phyloP scores from a whole-genome alignment of 2,329 filamentous ascomycete genomes.

The Gyromitra esculenta region DNA sequence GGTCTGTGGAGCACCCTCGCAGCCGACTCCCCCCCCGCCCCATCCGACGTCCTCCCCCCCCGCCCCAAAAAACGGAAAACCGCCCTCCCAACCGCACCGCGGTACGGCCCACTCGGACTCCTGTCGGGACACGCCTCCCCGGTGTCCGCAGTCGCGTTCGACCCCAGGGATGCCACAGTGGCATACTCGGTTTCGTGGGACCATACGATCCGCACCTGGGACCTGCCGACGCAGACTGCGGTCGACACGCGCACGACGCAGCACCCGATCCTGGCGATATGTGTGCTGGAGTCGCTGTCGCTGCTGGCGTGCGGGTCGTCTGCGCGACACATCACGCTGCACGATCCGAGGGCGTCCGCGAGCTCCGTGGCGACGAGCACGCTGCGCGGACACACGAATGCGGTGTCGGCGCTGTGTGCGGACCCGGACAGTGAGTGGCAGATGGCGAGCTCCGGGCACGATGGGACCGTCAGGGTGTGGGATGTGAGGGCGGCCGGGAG shows the following conservation, averaged over 20 bases:
- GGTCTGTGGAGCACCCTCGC: slow-evolving; percentile 91
- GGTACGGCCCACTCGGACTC: slow-evolving; percentile 80
- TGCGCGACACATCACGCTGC: slow-evolving; percentile 85
- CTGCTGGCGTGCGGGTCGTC: slow-evolving; percentile 65
- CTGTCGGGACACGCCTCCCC: slow-evolving; percentile 76
- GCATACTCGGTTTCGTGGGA: slow-evolving; percentile 93
- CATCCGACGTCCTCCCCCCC: slow-evolving; percentile 70
- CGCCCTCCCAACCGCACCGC: slow-evolving; percentile 68
- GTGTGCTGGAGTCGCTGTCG: slow-evolving; percentile 73
- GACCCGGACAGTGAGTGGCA: slow-evolving; percentile 77
- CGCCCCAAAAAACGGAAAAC: slow-evolving; percentile 79
- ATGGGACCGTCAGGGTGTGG: slow-evolving; percentile 93
- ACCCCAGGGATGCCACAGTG: slow-evolving; percentile 83
- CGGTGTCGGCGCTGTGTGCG: slow-evolving; percentile 68
- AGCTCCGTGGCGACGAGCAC: slow-evolving; percentile 68
- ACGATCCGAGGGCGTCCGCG: slow-evolving; percentile 85
- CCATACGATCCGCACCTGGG: slow-evolving; percentile 88
- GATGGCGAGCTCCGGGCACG: slow-evolving; percentile 88
- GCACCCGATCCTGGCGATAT: slow-evolving; percentile 82
- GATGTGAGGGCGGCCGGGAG: slow-evolving; percentile 75
- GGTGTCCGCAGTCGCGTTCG: slow-evolving; percentile 84
- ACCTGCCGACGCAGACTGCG: slow-evolving; percentile 80
- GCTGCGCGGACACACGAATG: slow-evolving; percentile 62
- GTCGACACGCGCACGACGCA: slow-evolving; percentile 86
- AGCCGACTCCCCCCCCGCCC: slow-evolving; percentile 76